Base-by-base conservation (phyloP, 73 alveolate species). In the Durusdinium trenchii region DNA sequence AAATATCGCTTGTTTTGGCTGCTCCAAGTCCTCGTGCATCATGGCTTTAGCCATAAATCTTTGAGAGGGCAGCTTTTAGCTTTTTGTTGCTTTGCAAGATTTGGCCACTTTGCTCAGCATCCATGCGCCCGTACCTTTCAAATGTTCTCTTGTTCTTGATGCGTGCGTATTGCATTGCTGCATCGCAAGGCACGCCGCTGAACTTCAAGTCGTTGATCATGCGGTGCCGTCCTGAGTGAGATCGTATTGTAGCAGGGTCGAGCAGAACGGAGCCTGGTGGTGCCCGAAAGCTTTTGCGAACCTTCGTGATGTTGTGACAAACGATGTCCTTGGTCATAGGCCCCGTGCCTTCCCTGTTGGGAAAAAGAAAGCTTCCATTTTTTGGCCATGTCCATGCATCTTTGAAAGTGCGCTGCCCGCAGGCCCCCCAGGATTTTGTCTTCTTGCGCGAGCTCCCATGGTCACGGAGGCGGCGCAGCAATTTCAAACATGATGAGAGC, bases 381-480 rank as follows among this genome's bases (percentile, higher is more conserved):
- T 32, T 71, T 38, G 83, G 83, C 83, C 83, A 71, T 71, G 32
- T 51, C 94, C 94, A 83, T 4, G 12, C 38, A 14, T 83, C 94
- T 32, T 26, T 36, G 12, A 83, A 28, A 6, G 12, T 30, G 26
- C 57, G 94, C 7, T 9, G 6, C 10, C 94, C 94, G 47, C 94
- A 28, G 48, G 94, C 73, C 2, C 94, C 94, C 52, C 94, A 83
- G 4, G 6, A 51, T 23, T 5, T 16, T 18, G 7, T 20, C 35
- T 75, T 71, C 18, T 36, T 23, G 6, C 61, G 40, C 23, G 20
- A 23, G 81, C 30, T 48, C 46, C 94, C 94, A 6, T n/a, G 38
- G 40, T 85, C 54, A 18, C 79, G 35, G 42, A 85, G 45, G 36
- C 9, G 0, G 14, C 47, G 67, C 79, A 85, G 54, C 26, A 38